These are phyloP conservation scores for Nakazawaea wyomingensis DNA, from an alignment of 805 yeast species.

Conservation along the genomic window DNA sequence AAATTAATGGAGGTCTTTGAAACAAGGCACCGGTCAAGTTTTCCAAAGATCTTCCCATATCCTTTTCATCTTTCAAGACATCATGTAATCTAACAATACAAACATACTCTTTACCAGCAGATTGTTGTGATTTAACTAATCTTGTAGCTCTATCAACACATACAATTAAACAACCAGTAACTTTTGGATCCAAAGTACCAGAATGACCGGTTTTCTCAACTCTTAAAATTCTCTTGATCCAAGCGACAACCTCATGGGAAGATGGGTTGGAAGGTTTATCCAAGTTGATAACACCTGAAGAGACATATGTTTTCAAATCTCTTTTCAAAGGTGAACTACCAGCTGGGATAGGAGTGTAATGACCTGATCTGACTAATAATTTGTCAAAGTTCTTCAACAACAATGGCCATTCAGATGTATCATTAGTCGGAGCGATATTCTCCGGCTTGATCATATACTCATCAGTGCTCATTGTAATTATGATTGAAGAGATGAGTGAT, in stretches of 20 bases:
- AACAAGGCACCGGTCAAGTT: slow-evolving; percentile 97
- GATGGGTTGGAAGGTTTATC: slow-evolving; percentile 99
- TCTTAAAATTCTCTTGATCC: slow-evolving; percentile 95
- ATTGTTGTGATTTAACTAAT: slow-evolving; percentile 97
- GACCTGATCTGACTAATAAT: slow-evolving; percentile 90
- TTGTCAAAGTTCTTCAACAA: slow-evolving; percentile 91
- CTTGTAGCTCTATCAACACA: slow-evolving; percentile 98
- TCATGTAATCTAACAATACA: slow-evolving; percentile 96
- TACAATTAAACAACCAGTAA: slow-evolving; percentile 97
- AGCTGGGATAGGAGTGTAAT: slow-evolving; percentile 94
- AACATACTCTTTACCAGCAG: slow-evolving; percentile 99
- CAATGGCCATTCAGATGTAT: slow-evolving; percentile 94
- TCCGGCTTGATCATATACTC: slow-evolving; percentile 88
- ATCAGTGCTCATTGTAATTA: slow-evolving; percentile 55
- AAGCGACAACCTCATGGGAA: slow-evolving; percentile 98
- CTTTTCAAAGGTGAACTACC: slow-evolving; percentile 94
- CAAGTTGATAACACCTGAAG: slow-evolving; percentile 93
- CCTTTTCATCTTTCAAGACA: slow-evolving; percentile 84
- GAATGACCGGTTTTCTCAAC: slow-evolving; percentile 98
- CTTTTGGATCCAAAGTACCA: slow-evolving; percentile 95
- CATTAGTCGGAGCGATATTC: slow-evolving; percentile 66
- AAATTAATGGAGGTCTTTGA: slow-evolving; percentile 98
- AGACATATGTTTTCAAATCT: slow-evolving; percentile 82
- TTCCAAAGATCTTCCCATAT: slow-evolving; percentile 77
- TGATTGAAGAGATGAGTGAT: too few relatives aligned